Conservation (phyloP, 106 monocot species). For the Dendrobium nobile region DNA sequence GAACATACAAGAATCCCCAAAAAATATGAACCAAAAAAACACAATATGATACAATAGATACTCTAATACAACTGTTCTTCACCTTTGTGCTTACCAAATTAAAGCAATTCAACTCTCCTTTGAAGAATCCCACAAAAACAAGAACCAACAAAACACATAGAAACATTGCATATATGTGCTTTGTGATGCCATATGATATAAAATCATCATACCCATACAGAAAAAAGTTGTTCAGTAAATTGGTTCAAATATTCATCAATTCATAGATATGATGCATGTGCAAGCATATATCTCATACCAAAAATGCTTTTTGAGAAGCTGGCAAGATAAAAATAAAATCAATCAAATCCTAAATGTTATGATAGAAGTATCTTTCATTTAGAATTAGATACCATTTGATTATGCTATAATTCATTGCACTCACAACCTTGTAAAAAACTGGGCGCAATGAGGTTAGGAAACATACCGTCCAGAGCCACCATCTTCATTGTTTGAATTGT, state of each 20-base stretch:
- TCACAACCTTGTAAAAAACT: neutral
- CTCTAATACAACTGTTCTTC: neutral
- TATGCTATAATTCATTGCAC: neutral
- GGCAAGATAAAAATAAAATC: too few relatives aligned
- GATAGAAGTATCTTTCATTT: neutral
- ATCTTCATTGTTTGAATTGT: neutral
- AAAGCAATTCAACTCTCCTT: neutral
- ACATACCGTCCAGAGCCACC: conserved; percentile 18
- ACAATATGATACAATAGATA: neutral
- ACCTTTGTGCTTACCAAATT: neutral
- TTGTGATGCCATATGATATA: neutral
- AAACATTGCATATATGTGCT: neutral
- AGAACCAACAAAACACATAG: neutral
- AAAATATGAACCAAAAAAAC: neutral
- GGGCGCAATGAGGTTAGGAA: neutral
- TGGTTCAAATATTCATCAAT: too few relatives aligned
- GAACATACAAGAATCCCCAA: neutral
- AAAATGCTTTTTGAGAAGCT: too few relatives aligned
- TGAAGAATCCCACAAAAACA: neutral
- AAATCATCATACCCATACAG: neutral
- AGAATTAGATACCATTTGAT: neutral
- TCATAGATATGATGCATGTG: too few relatives aligned
- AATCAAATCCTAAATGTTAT: too few relatives aligned
- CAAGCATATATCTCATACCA: too few relatives aligned
- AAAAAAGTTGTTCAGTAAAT: neutral